These are phyloP conservation scores for Zoysia matrella DNA, from an alignment of 202 grass and related monocot genomes.

Conservation along the genomic window DNA sequence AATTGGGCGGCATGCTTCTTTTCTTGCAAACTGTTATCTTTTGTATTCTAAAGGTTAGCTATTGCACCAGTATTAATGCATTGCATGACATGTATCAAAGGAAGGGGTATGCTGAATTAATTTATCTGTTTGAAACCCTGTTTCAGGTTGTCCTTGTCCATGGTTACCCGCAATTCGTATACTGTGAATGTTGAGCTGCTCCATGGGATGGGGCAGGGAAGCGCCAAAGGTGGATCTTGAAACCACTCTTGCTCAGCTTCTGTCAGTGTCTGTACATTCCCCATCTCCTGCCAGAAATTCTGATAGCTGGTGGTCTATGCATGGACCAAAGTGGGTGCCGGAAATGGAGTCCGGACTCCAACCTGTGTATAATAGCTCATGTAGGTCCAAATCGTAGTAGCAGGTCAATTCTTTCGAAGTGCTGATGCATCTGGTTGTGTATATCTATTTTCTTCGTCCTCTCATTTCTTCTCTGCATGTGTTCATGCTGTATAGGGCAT, in stretches of 20 bases:
- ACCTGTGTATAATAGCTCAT: conserved; percentile 59
- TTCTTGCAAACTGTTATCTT: conserved; percentile 80
- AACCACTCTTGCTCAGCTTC: conserved; percentile 46
- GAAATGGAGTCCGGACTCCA: conserved; percentile 61
- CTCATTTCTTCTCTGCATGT: conserved; percentile 24
- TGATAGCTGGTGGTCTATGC: conserved; percentile 63
- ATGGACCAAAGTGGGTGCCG: conserved; percentile 54
- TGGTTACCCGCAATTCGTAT: conserved; percentile 53
- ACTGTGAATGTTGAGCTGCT: conserved; percentile 51
- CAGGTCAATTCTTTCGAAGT: conserved; percentile 57
- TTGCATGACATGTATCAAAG: not conserved
- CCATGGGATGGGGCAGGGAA: conserved; percentile 44
- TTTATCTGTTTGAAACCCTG: conserved; percentile 1
- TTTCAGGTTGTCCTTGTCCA: conserved; percentile 58
- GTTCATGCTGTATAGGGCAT: conserved; percentile 22
- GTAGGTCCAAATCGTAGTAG: conserved; percentile 60
- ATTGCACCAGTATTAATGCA: not conserved
- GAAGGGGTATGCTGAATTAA: not conserved
- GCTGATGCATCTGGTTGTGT: conserved; percentile 47
- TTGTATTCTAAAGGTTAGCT: conserved; percentile 70
- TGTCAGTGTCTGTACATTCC: conserved; percentile 69
- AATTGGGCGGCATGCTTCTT: conserved; percentile 72
- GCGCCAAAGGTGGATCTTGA: conserved; percentile 36
- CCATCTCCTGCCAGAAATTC: conserved; percentile 62
- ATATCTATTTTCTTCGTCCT: conserved; percentile 40